These are phyloP conservation scores for Pseudozyma flocculosa DNA, from an alignment of 1,284 basidiomycete genomes.

Conservation along the genomic window DNA sequence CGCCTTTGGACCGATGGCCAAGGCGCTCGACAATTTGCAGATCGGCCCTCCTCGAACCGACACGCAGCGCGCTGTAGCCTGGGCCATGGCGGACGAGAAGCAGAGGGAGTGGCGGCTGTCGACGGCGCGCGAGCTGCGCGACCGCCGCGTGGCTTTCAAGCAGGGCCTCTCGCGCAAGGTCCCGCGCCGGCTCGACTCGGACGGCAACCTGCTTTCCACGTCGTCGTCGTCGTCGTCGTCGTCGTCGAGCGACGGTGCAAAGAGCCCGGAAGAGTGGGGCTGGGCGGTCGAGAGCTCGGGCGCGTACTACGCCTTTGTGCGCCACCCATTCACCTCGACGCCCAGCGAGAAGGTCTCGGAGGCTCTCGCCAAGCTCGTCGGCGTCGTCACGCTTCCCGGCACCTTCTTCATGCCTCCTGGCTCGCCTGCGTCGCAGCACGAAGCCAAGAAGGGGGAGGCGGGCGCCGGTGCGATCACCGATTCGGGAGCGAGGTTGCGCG, in stretches of 20 bases:
- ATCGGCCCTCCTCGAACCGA: slow-evolving; percentile 36
- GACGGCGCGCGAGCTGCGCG: slow-evolving; percentile 63
- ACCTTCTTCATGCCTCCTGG: slow-evolving; percentile 28
- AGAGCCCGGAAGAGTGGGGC: slow-evolving; percentile 33
- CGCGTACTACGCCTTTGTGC: slow-evolving; percentile 57
- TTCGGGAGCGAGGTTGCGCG: slow-evolving; percentile 15
- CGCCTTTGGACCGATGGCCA: slow-evolving; percentile 61
- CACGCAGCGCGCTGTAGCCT: slow-evolving; percentile 39
- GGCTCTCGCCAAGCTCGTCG: slow-evolving; percentile 37
- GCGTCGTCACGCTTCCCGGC: slow-evolving; percentile 41
- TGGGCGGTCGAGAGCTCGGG: slow-evolving; percentile 55
- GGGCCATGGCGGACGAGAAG: slow-evolving; percentile 35
- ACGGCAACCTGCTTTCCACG: slow-evolving; percentile 10
- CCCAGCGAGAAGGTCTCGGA: slow-evolving; percentile 32
- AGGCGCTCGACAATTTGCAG: slow-evolving; percentile 73
- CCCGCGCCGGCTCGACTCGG: slow-evolving; percentile 9
- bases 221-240: neutral
- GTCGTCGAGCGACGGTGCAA: slow-evolving; percentile 3
- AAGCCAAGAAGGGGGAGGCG: neutral
- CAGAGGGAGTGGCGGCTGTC: slow-evolving; percentile 61
- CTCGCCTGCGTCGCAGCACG: neutral
- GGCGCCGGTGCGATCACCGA: neutral
- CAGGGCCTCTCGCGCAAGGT: slow-evolving; percentile 55
- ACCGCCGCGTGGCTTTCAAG: slow-evolving; percentile 67
- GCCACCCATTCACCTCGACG: slow-evolving; percentile 32